These are phyloP conservation scores for Tylopilus plumbeoviolaceoides DNA, from an alignment of 768 basidiomycete genomes.

Conservation along the genomic window DNA sequence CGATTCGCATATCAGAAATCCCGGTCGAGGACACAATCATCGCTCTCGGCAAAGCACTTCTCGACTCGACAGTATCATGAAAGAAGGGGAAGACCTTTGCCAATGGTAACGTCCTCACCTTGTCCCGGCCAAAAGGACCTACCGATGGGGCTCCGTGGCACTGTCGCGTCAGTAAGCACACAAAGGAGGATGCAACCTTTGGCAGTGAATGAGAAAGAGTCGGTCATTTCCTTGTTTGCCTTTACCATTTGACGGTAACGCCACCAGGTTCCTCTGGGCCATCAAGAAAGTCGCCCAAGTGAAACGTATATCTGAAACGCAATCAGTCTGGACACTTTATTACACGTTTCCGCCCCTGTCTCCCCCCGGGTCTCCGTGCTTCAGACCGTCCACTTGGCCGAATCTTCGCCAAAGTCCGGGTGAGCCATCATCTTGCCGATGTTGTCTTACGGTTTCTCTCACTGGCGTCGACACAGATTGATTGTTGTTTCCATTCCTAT, in stretches of 20 bases:
- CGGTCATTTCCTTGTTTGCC: conserved; percentile 14
- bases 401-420: conserved; percentile 54
- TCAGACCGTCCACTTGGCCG: conserved; percentile 54
- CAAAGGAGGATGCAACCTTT: conserved; percentile 62
- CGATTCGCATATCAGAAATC: conserved; percentile 40
- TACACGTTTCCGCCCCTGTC: conserved; percentile 69
- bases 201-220: conserved; percentile 68
- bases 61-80: conserved; percentile 58
- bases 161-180: conserved; percentile 63
- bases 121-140: conserved; percentile 45
- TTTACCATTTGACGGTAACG: background rate
- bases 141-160: conserved; percentile 64
- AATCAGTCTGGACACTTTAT: conserved; percentile 65
- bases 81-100: conserved; percentile 62
- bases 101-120: conserved; percentile 53
- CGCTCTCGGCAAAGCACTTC: conserved; percentile 47
- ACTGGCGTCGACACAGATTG: conserved; percentile 17
- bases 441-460: background rate
- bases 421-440: conserved; percentile 30
- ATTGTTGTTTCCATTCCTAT: conserved; percentile 65
- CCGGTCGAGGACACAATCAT: conserved; percentile 59
- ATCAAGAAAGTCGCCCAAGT: conserved; percentile 61
- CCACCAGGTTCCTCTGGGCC: conserved; percentile 56
- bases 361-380: conserved; percentile 72
- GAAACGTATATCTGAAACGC: conserved; percentile 58